Percentiles rank a stretch among this genome's conserved stretches.
Conservation (phyloP, 495 filamentous ascomycete genomes). For the Xylaria telfairii region DNA sequence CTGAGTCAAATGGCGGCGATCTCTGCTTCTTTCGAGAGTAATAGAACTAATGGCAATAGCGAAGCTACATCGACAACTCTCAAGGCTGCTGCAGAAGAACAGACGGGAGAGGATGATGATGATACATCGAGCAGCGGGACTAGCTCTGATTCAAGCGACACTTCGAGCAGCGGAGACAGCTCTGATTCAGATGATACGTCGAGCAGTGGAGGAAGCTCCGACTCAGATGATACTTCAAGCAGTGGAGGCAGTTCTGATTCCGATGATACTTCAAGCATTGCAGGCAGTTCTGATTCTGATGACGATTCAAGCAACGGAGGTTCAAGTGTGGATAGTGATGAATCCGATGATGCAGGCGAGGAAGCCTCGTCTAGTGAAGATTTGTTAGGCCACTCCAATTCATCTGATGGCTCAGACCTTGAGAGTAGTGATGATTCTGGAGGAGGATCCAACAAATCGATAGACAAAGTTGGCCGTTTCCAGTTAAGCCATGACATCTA, state of each 20-base stretch:
- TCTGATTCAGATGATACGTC: no score
- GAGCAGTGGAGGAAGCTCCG: slow-evolving; percentile 30
- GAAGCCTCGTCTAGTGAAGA: slow-evolving; percentile 19
- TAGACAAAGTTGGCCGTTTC: slow-evolving; percentile 16
- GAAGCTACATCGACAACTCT: slow-evolving; percentile 36
- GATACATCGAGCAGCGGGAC: no score
- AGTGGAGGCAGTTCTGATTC: slow-evolving; percentile 29
- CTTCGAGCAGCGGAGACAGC: no score
- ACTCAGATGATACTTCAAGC: slow-evolving; percentile 33
- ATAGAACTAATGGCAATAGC: slow-evolving; percentile 35
- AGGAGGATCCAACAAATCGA: slow-evolving; percentile 4
- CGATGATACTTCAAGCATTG: slow-evolving; percentile 9
- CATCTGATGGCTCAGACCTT: slow-evolving; percentile 34
- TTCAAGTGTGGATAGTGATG: not conserved
- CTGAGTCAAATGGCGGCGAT: slow-evolving; percentile 45
- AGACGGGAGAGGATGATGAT: slow-evolving; percentile 41
- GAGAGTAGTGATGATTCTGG: slow-evolving; percentile 28
- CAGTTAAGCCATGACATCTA: slow-evolving; percentile 22
- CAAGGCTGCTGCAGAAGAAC: slow-evolving; percentile 40
- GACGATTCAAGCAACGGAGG: not conserved
- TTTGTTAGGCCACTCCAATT: slow-evolving; percentile 14
- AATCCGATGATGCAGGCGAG: slow-evolving; percentile 23
- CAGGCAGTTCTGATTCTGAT: slow-evolving; percentile 28
- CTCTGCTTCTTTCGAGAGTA: slow-evolving; percentile 32
- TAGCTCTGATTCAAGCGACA: no score